Evolutionary conservation across 257 asterid genomes (phyloP), one percentile per base, ranked within the genome.

Genomic region (Leonotis leonurus): DNA sequence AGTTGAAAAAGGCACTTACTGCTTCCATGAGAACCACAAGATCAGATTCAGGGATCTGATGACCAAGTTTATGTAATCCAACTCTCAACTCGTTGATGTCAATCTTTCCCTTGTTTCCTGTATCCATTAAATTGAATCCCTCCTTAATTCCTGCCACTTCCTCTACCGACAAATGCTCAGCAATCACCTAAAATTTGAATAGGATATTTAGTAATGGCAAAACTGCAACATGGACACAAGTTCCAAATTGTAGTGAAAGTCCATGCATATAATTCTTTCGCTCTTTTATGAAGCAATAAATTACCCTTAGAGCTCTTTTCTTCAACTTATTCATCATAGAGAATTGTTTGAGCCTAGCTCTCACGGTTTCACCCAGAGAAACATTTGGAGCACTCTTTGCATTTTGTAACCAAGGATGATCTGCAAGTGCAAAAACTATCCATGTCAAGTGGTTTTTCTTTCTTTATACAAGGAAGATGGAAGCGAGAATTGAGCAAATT

Each of bases 251-350:
- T 3, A 8, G 11, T 32, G 39, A 16, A 27, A 63, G 20, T 8
- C 26, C 6, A 4, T 20, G 32, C 3, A 52, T 39, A 16, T 0
- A 12, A 20, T n/a, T 17, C 20, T 36, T 51, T 29, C 10, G 51
- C 21, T 5, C 13, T 35, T 50, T 12, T 35, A 22, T 4, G 50
- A 41, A 21, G 37, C 55, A 48, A 56, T 73, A 51, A 4, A 3
- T 61, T 76, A 83, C 83, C 80, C 74, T 69, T 18, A 83, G 75
- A 66, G 87, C 90, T 71, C 75, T 60, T 71, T 83, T 83, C 81
- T 83, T 83, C 60, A 83, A 77, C 74, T 83, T 83, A 60, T 83
- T 83, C 89, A 83, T 83, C 82, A 83, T 65, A 1, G 89, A 83
- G 26, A 83, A 83, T 56, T 83, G 89, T 80, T 75, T 83, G 56